These are phyloP conservation scores for Penicillium steckii DNA, from an alignment of 495 filamentous ascomycete genomes.

Conservation along the genomic window DNA sequence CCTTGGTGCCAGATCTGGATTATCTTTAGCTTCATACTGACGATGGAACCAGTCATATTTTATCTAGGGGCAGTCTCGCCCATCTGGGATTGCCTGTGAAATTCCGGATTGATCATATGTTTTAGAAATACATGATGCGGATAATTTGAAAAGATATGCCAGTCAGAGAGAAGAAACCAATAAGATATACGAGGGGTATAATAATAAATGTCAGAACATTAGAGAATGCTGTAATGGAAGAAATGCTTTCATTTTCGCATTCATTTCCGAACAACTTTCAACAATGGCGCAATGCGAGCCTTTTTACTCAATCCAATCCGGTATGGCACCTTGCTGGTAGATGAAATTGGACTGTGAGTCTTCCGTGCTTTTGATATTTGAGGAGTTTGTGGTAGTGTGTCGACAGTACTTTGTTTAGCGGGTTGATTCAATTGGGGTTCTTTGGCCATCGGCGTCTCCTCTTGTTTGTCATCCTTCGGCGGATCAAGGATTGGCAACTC, in stretches of 20 bases:
- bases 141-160: too few relatives aligned
- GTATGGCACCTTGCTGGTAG: slow-evolving; percentile 55
- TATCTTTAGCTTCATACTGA: not conserved
- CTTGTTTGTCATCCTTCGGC: not conserved
- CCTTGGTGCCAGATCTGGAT: slow-evolving; percentile 11
- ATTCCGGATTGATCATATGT: too few relatives aligned
- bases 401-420: not conserved
- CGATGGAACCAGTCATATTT: too few relatives aligned
- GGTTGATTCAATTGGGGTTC: not conserved
- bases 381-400: slow-evolving; percentile 18
- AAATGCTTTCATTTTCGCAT: not conserved
- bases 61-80: too few relatives aligned
- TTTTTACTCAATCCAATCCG: slow-evolving; percentile 67
- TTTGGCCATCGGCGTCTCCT: not conserved
- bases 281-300: slow-evolving; percentile 62
- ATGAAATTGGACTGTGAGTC: slow-evolving; percentile 51
- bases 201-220: not conserved
- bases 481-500: not conserved
- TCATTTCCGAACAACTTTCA: slow-evolving; percentile 63
- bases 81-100: too few relatives aligned
- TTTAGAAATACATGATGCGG: too few relatives aligned
- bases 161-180: not conserved
- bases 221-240: not conserved
- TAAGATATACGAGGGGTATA: not conserved
- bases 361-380: slow-evolving; percentile 17